Conservation (phyloP, 257 asterid species). For the Thymus quinquecostatus region DNA sequence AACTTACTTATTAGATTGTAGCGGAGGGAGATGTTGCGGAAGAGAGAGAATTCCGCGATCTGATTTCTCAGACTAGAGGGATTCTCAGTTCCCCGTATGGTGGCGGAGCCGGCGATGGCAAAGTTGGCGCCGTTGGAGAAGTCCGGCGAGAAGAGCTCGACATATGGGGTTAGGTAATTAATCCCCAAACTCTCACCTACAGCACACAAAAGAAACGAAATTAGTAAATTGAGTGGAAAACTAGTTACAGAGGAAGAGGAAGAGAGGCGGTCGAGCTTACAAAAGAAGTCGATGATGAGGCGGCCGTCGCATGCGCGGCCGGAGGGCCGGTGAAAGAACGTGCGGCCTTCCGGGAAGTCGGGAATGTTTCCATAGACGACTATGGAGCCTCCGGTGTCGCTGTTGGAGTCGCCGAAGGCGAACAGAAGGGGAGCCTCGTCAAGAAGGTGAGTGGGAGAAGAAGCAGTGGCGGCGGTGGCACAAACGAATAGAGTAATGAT, state of each 20-base stretch:
- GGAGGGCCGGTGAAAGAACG: not conserved
- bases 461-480: too few species aligned
- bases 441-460: too few species aligned
- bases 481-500: too few species aligned
- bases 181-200: not conserved
- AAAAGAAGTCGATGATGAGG: not conserved
- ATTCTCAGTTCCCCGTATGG: not conserved
- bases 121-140: not conserved
- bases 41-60: not conserved
- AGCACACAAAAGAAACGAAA: too few species aligned
- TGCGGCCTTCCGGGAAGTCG: not conserved
- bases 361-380: not conserved
- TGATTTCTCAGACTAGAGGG: not conserved
- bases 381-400: not conserved
- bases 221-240: too few species aligned
- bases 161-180: not conserved
- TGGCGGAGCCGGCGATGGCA: not conserved
- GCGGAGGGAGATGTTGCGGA: not conserved
- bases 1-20: not conserved
- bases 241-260: not conserved
- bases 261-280: not conserved
- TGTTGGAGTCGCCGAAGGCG: not conserved
- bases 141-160: not conserved
- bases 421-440: not conserved
- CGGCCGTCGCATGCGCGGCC: not conserved